Base-by-base conservation (phyloP, 2,329 filamentous ascomycete species). In the Cryphonectria parasitica region DNA sequence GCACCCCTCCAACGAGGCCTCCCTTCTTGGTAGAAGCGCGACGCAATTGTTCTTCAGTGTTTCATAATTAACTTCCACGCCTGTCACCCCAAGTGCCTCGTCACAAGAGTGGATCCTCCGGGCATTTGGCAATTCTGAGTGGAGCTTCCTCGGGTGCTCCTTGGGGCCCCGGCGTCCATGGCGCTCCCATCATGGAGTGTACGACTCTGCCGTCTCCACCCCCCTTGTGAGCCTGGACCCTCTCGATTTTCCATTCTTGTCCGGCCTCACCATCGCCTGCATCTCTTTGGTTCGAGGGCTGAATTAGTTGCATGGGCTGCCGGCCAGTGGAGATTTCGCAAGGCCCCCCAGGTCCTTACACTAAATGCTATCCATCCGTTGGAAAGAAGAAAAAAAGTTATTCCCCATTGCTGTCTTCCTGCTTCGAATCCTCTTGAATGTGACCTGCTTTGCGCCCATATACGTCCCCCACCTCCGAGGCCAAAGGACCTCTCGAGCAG, bases 31-130 rank as follows among this genome's bases (percentile, higher is more conserved):
- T 64, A n/a, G 45, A 66, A 52, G 45, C 41, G 36, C 62, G 64
- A 61, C 8, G 60, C 45, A 36, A 60, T 54, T 67, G 66, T 54
- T 41, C 28, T 67, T 58, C 43, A 17, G 54, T 70, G 70, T 72
- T 72, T 72, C 70, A 72, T 39, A 45, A 49, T 49, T 62, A 41
- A 13, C 68, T 70, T 70, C 68, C 64, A 72, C 65, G 60, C 64
- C 25, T 58, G 69, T 71, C 69, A 62, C 66, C 66, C 31, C 69
- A 64, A 64, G 66, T 43, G 43, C 66, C 61, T 41, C 66, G 66
- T 61, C 28, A 43, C 54, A 36, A 69, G 17, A 63, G 69, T 71
- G 69, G 69, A 45, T n/a, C 56, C 56, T 54, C 61, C 63, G 54
- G 36, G 31, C 68, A 49, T 39, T 41, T 49, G 45, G 39, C 22